A percentile compares a stretch with the other conserved stretches of the same genome.
Conservation (phyloP, 2,329 filamentous ascomycete genomes). For the Aspergillus sp. region DNA sequence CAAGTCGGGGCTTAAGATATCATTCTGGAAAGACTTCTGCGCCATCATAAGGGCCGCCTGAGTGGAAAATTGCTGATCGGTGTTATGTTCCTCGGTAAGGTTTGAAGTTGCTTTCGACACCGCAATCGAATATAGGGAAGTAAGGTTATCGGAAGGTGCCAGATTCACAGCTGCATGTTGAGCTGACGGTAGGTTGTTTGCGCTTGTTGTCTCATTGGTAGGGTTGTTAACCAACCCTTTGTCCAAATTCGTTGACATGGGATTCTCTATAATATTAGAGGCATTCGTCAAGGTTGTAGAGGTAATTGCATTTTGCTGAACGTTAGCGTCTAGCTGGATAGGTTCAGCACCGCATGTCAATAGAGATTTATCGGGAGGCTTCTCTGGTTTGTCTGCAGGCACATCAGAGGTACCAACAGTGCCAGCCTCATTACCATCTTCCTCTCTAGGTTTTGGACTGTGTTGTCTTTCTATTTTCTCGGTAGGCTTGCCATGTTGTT, state of each 20-base stretch:
- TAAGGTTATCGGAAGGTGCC: slow-evolving; percentile 30
- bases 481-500: slow-evolving; percentile 13
- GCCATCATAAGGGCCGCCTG: slow-evolving; percentile 41
- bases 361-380: not conserved
- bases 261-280: slow-evolving; percentile 18
- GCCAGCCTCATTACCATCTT: not conserved
- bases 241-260: slow-evolving; percentile 9
- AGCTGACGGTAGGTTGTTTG: slow-evolving; percentile 37
- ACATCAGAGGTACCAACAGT: not conserved
- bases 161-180: slow-evolving; percentile 33
- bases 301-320: not conserved
- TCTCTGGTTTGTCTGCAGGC: not conserved
- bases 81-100: slow-evolving; percentile 21
- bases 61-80: slow-evolving; percentile 39
- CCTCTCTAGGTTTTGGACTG: not conserved
- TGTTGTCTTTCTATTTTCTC: slow-evolving; percentile 7
- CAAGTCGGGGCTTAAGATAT: slow-evolving; percentile 32
- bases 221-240: slow-evolving; percentile 9
- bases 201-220: slow-evolving; percentile 24
- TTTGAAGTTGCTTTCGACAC: slow-evolving; percentile 27
- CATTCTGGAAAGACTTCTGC: slow-evolving; percentile 41
- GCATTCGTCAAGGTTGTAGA: slow-evolving; percentile 16
- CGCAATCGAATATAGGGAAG: slow-evolving; percentile 41
- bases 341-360: not conserved
- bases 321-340: not conserved